A percentile compares a stretch with the other conserved stretches of the same genome.
Evolutionary conservation across 176 grass and related monocot genomes (phyloP).

Genomic region (Phyllostachys edulis): DNA sequence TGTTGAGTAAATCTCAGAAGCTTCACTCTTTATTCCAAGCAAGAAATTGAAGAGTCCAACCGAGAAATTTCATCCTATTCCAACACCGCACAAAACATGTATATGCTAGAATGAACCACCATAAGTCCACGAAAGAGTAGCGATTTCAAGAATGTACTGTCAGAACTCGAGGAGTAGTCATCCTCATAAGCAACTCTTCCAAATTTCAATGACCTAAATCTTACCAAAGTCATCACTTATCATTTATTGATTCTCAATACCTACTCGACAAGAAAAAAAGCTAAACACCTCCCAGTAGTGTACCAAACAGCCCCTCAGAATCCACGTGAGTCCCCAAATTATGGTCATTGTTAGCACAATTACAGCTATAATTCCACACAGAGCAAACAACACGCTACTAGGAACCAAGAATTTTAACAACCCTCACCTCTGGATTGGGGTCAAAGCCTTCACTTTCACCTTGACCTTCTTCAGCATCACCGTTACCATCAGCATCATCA

Average conservation of each 20-base stretch:
- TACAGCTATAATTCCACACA: not conserved
- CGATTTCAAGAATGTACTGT: not conserved
- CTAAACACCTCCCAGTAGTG: not conserved
- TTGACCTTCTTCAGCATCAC: conserved; percentile 48
- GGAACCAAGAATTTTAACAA: not conserved
- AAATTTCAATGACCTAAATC: not conserved
- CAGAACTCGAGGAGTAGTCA: not conserved
- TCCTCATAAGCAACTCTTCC: not conserved
- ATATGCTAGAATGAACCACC: not conserved
- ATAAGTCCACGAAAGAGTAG: not conserved
- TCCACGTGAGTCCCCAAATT: not conserved
- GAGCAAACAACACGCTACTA: not conserved
- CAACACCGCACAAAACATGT: not conserved
- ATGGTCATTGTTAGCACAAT: not conserved
- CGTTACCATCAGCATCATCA: not conserved
- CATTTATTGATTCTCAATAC: not conserved
- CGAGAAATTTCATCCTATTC: not conserved
- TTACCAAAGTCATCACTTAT: not conserved
- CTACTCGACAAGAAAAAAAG: not conserved
- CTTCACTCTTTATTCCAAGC: not conserved
- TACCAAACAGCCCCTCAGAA: not conserved
- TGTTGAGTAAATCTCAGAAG: not conserved
- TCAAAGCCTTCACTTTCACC: conserved; percentile 49
- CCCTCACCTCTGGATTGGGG: conserved; percentile 45
- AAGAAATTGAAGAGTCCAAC: not conserved